These are phyloP conservation scores for Hygrophoropsis aurantiaca DNA, from an alignment of 768 basidiomycete genomes.

Conservation along the genomic window DNA sequence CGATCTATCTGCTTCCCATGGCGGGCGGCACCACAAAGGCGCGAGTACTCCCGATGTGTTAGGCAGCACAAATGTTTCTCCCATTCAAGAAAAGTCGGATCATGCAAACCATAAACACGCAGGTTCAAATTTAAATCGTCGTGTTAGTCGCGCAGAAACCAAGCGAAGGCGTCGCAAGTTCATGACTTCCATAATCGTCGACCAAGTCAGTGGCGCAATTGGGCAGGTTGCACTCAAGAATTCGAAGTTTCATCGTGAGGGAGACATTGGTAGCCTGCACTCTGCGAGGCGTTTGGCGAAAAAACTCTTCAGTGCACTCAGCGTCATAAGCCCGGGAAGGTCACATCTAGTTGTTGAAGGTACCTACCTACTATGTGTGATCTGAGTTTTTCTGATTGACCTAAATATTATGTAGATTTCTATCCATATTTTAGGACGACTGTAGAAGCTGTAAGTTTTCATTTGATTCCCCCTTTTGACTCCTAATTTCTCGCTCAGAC, in stretches of 20 bases:
- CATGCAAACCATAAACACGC: constrained; percentile 13
- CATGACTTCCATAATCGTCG: constrained; percentile 68
- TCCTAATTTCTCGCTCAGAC: constrained; percentile 40
- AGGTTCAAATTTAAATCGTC: constrained; percentile 14
- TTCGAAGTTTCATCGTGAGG: constrained; percentile 56
- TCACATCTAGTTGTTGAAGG: constrained; percentile 68
- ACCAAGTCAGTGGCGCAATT: constrained; percentile 64
- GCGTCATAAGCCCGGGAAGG: constrained; percentile 57
- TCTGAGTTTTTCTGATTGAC: neutral
- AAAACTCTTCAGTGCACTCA: constrained; percentile 65
- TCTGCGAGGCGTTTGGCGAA: constrained; percentile 68
- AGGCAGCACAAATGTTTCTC: neutral
- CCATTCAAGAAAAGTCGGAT: constrained; percentile 13
- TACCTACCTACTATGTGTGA: constrained; percentile 21
- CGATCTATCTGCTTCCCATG: constrained; percentile 25
- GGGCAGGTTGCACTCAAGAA: constrained; percentile 71
- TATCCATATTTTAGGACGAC: constrained; percentile 72
- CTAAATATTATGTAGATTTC: constrained; percentile 51
- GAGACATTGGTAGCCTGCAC: constrained; percentile 52
- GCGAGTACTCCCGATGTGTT: neutral
- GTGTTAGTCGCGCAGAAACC: constrained; percentile 25
- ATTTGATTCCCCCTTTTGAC: neutral
- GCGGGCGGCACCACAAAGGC: constrained; percentile 14
- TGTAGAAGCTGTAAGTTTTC: constrained; percentile 58
- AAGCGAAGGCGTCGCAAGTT: constrained; percentile 47